phyloP scores from a whole-genome alignment of 2,329 filamentous ascomycete species.

The Colletotrichum somersetense region DNA sequence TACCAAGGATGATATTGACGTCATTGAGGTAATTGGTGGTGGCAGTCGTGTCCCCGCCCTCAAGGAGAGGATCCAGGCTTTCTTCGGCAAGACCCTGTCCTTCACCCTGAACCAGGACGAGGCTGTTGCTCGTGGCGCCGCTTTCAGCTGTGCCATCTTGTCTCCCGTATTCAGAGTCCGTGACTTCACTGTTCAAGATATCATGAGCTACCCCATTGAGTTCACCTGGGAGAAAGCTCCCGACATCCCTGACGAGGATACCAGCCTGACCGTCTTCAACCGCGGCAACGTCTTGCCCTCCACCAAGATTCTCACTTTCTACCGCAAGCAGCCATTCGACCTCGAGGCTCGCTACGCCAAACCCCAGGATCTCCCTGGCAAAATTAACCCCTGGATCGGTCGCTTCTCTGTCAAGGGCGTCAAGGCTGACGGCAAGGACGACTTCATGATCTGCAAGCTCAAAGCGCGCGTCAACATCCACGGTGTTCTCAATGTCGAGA shows the following conservation, averaged over 20 bases:
- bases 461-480: conserved; percentile 98
- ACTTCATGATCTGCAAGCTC: conserved; percentile 99
- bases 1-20: conserved; percentile 90
- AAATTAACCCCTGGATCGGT: conserved; percentile 94
- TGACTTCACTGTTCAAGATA: conserved; percentile 97
- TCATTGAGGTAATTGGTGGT: conserved; percentile 93
- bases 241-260: conserved; percentile 98
- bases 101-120: conserved; percentile 99
- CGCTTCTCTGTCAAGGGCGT: conserved; percentile 98
- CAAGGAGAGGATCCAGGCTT: conserved; percentile 89
- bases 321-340: conserved; percentile 97
- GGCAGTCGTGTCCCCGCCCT: conserved; percentile 93
- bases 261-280: conserved; percentile 96
- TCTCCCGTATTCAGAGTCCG: conserved; percentile 98
- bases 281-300: conserved; percentile 97
- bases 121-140: conserved; percentile 93
- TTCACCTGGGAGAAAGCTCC: conserved; percentile 99
- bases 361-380: conserved; percentile 87
- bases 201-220: conserved; percentile 97
- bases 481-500: conserved; percentile 95
- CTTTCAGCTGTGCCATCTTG: conserved; percentile 97
- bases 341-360: conserved; percentile 94
- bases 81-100: conserved; percentile 92
- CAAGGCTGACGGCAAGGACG: conserved; percentile 91
- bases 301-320: conserved; percentile 99